A percentile compares a stretch with the other conserved stretches of the same genome.
Evolutionary conservation across 805 yeast species (phyloP).

Genomic region (Blastobotrys muscicola): DNA sequence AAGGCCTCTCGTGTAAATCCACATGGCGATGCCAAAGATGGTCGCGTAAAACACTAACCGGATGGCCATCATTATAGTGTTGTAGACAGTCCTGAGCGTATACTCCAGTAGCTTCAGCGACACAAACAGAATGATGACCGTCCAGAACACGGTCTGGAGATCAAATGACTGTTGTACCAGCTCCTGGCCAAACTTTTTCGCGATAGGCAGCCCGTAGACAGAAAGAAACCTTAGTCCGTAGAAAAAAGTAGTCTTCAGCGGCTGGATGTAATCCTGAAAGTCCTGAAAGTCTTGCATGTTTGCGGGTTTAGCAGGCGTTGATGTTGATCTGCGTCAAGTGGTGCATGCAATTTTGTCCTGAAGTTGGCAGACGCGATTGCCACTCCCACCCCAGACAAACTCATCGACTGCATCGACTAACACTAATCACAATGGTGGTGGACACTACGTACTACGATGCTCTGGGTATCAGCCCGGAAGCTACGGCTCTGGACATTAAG

Average conservation of each 20-base stretch:
- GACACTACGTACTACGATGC: constrained; percentile 84
- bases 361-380: not conserved
- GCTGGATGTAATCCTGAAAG: no score
- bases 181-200: no score
- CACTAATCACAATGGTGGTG: constrained; percentile 48
- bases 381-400: not conserved
- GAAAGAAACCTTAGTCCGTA: no score
- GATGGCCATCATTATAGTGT: constrained; percentile 12
- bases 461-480: constrained; percentile 57
- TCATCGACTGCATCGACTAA: not conserved
- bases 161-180: not conserved
- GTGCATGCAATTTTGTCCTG: not conserved
- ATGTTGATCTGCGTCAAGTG: not conserved
- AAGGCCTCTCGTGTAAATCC: constrained; percentile 2
- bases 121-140: constrained; percentile 18
- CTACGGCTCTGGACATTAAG: constrained; percentile 75
- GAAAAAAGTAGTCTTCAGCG: no score
- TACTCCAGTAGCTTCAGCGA: constrained; percentile 18
- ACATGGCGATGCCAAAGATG: constrained; percentile 9
- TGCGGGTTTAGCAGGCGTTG: not conserved
- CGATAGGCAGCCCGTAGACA: no score
- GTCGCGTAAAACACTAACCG: constrained; percentile 12
- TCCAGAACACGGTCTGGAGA: constrained; percentile 13
- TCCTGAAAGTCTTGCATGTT: no score
- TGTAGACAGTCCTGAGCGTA: constrained; percentile 16